Evolutionary conservation across 352 stramenopile genomes (phyloP).

Genomic region (Phytopythium vexans): DNA sequence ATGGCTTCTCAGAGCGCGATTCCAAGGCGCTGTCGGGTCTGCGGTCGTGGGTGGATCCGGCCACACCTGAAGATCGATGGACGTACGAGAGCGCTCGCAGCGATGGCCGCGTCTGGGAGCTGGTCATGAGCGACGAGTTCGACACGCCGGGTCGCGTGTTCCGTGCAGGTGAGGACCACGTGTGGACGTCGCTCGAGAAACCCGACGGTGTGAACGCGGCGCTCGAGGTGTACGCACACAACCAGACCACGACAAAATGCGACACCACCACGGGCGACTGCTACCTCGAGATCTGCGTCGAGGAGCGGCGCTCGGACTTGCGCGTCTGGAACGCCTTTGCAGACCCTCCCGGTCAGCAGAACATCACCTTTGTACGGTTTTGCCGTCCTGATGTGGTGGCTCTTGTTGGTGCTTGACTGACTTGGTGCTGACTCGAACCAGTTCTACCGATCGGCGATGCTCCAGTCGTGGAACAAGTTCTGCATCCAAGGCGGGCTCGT

Average conservation of each 20-base stretch:
- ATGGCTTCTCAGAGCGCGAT: not conserved
- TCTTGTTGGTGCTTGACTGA: not conserved
- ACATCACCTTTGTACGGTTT: constrained; percentile 37
- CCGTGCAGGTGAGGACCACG: constrained; percentile 83
- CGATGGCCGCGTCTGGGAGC: constrained; percentile 51
- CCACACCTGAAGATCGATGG: constrained; percentile 27
- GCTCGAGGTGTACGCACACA: constrained; percentile 91
- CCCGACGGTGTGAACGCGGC: constrained; percentile 89
- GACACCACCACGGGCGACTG: constrained; percentile 20
- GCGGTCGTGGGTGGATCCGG: constrained; percentile 44
- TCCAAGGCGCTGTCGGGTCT: constrained; percentile 33
- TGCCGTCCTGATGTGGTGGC: not conserved
- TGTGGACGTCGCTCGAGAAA: constrained; percentile 92
- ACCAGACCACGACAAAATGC: constrained; percentile 50
- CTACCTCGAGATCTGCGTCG: constrained; percentile 37
- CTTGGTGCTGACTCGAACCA: constrained; percentile 1
- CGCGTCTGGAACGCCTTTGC: constrained; percentile 47
- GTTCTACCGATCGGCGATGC: constrained; percentile 65
- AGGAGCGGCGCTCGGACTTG: constrained; percentile 23
- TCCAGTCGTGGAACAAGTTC: constrained; percentile 93
- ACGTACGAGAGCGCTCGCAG: constrained; percentile 30
- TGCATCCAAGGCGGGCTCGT: constrained; percentile 91
- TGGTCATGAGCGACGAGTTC: constrained; percentile 96
- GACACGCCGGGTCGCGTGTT: constrained; percentile 82
- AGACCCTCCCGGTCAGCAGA: constrained; percentile 27